Conservation (phyloP, 1,139 yeast species). For the Ogataea hybrid region DNA sequence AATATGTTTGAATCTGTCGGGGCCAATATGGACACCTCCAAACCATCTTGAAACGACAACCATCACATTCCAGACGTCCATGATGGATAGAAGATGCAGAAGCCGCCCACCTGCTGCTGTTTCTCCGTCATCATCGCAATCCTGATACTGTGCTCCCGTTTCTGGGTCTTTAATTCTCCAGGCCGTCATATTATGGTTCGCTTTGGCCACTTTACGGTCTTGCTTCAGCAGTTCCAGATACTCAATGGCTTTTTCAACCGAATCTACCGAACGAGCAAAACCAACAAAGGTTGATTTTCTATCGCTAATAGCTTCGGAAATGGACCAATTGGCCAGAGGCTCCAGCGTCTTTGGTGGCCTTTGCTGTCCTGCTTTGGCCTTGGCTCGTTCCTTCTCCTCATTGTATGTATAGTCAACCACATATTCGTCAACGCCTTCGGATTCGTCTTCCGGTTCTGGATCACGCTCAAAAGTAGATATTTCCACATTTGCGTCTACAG, state of each 20-base stretch:
- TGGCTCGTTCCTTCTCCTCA: conserved; percentile 22
- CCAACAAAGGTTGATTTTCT: conserved; percentile 86
- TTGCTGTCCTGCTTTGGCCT: neutral
- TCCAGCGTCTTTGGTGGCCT: conserved; percentile 29
- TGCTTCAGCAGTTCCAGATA: conserved; percentile 50
- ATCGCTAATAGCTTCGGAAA: conserved; percentile 75
- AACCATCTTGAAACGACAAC: conserved; percentile 93
- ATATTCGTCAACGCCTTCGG: conserved; percentile 7
- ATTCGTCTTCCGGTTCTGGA: conserved; percentile 6
- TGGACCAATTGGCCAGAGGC: conserved; percentile 66
- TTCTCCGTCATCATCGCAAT: conserved; percentile 97
- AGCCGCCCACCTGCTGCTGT: conserved; percentile 93
- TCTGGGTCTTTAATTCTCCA: conserved; percentile 63
- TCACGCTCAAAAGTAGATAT: conserved; percentile 5
- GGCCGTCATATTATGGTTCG: conserved; percentile 82
- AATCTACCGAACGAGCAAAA: conserved; percentile 58
- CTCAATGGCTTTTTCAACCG: conserved; percentile 63
- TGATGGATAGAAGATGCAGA: conserved; percentile 72
- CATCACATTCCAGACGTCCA: conserved; percentile 83
- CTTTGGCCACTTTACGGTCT: conserved; percentile 65
- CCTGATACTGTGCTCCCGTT: conserved; percentile 62
- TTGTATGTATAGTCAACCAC: conserved; percentile 26
- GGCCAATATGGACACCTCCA: conserved; percentile 90
- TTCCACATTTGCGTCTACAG: conserved; percentile 16
- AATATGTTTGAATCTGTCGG: conserved; percentile 92